Conservation (phyloP, 192 early-diverging fungal genomes). For the Linderina pennispora region DNA sequence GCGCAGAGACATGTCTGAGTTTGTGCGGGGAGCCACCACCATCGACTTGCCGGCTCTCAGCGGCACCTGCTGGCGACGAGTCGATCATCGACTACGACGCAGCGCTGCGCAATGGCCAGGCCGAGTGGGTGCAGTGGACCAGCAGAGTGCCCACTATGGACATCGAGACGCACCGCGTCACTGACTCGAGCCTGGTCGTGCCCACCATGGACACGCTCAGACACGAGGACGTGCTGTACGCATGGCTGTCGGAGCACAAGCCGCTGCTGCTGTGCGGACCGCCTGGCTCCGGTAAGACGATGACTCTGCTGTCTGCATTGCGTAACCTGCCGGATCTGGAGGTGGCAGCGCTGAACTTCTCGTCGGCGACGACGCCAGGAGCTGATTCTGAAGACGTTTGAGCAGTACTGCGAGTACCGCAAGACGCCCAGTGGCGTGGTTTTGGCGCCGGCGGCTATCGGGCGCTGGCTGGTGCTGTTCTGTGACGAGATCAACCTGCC, state of each 20-base stretch:
- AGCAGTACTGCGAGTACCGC: conserved; percentile 97
- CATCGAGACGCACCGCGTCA: conserved; percentile 89
- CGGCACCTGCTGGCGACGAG: conserved; percentile 12
- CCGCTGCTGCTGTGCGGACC: conserved; percentile 97
- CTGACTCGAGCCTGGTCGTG: conserved; percentile 90
- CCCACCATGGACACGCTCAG: conserved; percentile 97
- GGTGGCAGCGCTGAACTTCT: conserved; percentile 98
- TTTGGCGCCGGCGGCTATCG: conserved; percentile 72
- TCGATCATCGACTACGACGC: conserved; percentile 91
- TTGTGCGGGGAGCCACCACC: conserved; percentile 65
- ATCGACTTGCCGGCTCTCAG: conserved; percentile 63
- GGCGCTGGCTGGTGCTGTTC: conserved; percentile 96
- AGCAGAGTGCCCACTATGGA: conserved; percentile 86
- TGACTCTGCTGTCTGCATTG: conserved; percentile 95
- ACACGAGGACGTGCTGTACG: conserved; percentile 93
- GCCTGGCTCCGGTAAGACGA: conserved; percentile 99
- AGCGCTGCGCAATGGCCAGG: conserved; percentile 54
- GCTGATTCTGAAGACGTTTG: conserved; percentile 90
- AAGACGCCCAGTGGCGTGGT: conserved; percentile 90
- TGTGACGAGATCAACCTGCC: conserved; percentile 99
- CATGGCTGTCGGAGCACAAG: conserved; percentile 93
- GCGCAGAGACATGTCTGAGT: conserved; percentile 72
- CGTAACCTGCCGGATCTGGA: conserved; percentile 93
- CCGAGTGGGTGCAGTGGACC: conserved; percentile 91
- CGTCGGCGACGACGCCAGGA: conserved; percentile 95